Evolutionary conservation across 352 stramenopile species (phyloP), one percentile per base, ranked within the genome.

Genomic region (Phytophthora uliginosa): DNA sequence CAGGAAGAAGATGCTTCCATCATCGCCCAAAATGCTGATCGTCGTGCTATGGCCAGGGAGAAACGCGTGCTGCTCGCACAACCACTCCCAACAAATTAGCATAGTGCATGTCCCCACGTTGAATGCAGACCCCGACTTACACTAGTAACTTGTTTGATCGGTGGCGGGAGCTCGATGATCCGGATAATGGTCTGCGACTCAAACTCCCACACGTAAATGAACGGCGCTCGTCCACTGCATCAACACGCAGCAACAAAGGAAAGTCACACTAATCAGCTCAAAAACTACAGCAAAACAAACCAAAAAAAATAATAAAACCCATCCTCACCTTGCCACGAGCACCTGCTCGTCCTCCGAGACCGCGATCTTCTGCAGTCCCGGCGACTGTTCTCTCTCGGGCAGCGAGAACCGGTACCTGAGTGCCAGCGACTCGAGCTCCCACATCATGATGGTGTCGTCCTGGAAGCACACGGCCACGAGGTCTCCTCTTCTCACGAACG

Each of bases 371-470:
- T 78, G 76, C 26, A 95, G 59, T 22, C 85, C 84, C 0, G 85
- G 77, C 1, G 88, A 81, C n/a, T 75, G 53, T 45, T 96, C 89
- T 56, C 87, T 76, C 54, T 89, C 78, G 0, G 89, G 88, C 7
- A 96, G 62, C 22, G 76, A 79, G 58, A 95, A 96, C 1, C 85
- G 79, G 60, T 92, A 94, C 13, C 80, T 83, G n/a, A 96, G 54
- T 13, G 86, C 84, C 0, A 95, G 79, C 12, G 86, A 81, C 52
- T 91, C 86, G 4, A 95, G 77, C 59, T 95, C 86, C 90, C 88
- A 95, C 86, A 96, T 94, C 84, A 96, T 92, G 64, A 95, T 91
- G 12, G 86, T 90, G 59, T 93, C 82, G 53, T 96, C 90, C 38
- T 93, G 83, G 63, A 95, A 96, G 58, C 82, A 95, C 2, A 95